A percentile compares a stretch with the other conserved stretches of the same genome.
Evolutionary conservation across 768 basidiomycete genomes (phyloP).

Genomic region (Suillus placidus): DNA sequence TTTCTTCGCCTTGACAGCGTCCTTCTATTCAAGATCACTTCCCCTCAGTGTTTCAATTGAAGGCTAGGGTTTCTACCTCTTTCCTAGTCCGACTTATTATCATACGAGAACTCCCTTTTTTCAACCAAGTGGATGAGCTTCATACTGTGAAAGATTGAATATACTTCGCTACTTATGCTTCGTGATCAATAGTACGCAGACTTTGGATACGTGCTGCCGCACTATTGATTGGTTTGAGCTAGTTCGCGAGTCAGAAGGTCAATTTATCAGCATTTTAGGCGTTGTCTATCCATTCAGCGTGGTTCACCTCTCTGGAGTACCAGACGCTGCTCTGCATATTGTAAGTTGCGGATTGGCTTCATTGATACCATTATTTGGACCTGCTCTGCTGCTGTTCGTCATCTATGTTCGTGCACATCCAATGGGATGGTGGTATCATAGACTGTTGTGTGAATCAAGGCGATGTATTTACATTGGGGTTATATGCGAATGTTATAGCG

Average conservation of each 20-base stretch:
- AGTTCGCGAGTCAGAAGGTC: background rate
- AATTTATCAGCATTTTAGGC: background rate
- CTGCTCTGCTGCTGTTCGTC: background rate
- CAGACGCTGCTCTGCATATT: background rate
- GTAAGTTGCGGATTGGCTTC: background rate
- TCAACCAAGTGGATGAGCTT: background rate
- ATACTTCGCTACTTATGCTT: background rate
- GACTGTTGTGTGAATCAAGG: background rate
- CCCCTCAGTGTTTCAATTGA: background rate
- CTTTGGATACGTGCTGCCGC: background rate
- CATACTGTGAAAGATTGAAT: background rate
- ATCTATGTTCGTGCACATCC: background rate
- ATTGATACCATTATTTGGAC: background rate
- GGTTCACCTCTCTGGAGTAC: background rate
- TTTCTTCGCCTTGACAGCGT: background rate
- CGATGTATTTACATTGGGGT: background rate
- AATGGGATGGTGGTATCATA: background rate
- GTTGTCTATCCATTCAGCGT: background rate
- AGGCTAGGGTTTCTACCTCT: background rate
- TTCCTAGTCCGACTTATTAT: slow-evolving; percentile 5
- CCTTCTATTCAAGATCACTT: background rate
- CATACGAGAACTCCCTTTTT: background rate
- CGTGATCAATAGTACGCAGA: background rate
- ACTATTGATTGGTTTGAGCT: background rate
- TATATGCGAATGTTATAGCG: background rate